A percentile compares a stretch with the other conserved stretches of the same genome.
These are phyloP conservation scores for Aspergillus cejpii DNA, from an alignment of 2,329 filamentous ascomycete species.

Conservation along the genomic window DNA sequence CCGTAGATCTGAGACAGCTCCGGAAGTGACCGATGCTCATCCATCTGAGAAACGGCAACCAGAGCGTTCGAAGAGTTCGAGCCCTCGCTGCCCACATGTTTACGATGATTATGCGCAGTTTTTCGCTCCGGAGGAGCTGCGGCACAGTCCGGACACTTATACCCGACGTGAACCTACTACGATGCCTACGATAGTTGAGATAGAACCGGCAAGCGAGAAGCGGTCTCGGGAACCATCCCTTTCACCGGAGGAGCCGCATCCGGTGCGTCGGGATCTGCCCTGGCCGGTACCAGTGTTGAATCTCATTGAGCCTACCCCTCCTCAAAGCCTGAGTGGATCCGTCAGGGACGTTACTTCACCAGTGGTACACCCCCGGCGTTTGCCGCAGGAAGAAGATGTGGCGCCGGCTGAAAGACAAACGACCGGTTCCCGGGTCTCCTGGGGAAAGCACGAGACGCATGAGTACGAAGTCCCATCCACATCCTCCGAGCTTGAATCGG, in stretches of 20 bases:
- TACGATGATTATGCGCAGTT: constrained; percentile 41
- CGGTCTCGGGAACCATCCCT: constrained; percentile 16
- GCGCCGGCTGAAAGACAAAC: constrained; percentile 39
- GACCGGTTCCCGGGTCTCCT: constrained; percentile 53
- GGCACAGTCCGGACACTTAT: constrained; percentile 36
- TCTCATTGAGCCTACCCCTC: constrained; percentile 53
- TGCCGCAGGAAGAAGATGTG: constrained; percentile 39
- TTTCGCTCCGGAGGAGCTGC: constrained; percentile 38
- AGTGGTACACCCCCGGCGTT: constrained; percentile 29
- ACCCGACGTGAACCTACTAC: constrained; percentile 14
- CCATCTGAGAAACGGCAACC: constrained; percentile 10
- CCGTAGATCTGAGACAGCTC: constrained; percentile 17
- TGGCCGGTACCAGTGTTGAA: constrained; percentile 50
- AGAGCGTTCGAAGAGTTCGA: constrained; percentile 17
- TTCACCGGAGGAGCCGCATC: constrained; percentile 18
- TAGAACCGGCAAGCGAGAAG: constrained; percentile 25
- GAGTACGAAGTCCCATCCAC: constrained; percentile 58
- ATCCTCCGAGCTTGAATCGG: constrained; percentile 34
- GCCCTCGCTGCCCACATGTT: constrained; percentile 28
- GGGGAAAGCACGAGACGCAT: constrained; percentile 60
- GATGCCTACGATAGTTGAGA: constrained; percentile 28
- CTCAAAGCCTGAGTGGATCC: constrained; percentile 42
- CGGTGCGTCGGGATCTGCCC: constrained; percentile 23
- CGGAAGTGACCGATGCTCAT: constrained; percentile 17
- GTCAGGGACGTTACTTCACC: constrained; percentile 29